Percentiles rank a stretch among this genome's conserved stretches.
Conservation (phyloP, 106 monocot genomes). For the Cymbidium sinense region DNA sequence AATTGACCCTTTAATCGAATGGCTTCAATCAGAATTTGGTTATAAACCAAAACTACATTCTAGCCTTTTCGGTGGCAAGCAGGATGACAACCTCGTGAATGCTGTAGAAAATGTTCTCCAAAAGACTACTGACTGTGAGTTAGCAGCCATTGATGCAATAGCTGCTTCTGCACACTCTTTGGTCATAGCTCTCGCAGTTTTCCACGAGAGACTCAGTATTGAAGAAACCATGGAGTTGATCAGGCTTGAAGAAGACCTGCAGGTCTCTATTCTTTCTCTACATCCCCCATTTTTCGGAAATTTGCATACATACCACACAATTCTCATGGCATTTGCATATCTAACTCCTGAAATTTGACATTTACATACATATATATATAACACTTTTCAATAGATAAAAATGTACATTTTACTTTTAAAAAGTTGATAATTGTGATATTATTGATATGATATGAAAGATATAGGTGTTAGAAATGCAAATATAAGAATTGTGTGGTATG, state of each 20-base stretch:
- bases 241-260: constrained; percentile 93
- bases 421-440: no score
- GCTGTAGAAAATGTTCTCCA: constrained; percentile 57
- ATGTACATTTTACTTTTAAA: no score
- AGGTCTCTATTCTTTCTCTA: constrained; percentile 48
- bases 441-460: no score
- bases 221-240: constrained; percentile 85
- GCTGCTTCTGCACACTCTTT: constrained; percentile 89
- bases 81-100: constrained; percentile 51
- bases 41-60: constrained; percentile 51
- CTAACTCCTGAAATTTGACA: no score
- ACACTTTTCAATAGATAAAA: no score
- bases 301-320: no score
- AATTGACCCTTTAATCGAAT: constrained; percentile 73
- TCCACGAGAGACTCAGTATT: constrained; percentile 52
- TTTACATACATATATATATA: no score
- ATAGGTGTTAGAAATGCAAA: no score
- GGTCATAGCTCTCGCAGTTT: constrained; percentile 75
- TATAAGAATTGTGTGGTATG: no score
- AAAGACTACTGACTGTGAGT: constrained; percentile 60
- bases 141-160: constrained; percentile 88
- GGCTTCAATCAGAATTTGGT: constrained; percentile 88
- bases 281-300: no score
- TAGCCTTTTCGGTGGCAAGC: constrained; percentile 73
- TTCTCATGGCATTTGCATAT: no score